Evolutionary conservation across 345 rosid genomes (phyloP), one percentile per base, ranked within the genome.

Genomic region (Camelina sativa): DNA sequence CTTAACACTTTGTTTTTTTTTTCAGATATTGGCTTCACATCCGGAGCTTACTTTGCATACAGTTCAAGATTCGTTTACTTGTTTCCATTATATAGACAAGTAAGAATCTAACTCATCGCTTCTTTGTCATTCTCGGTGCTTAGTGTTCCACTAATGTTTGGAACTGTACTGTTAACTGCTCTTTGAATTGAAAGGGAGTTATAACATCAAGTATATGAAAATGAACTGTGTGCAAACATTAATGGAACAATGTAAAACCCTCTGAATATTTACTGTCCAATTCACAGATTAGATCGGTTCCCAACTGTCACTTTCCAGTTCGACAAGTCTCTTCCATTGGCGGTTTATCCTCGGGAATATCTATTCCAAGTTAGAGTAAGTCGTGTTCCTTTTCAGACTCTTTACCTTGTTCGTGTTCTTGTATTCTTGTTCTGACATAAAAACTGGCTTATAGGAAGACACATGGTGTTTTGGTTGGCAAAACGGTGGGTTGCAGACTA

Each of bases 401-500:
- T 11, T 35, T 58, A 15, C 17, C 65, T 48, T 66, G 22, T 70
- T 37, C 34, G 11, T 37, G 23, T 56, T 37, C 52, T 57, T 55
- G 40, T 60, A 8, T 48, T 19, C 44, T 58, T 56, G 40, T 22
- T 23, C 25, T 61, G 47, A 76, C 57, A 20, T 44, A 41, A 52
- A 69, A 51, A 71, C 22, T 62, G 57, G 25, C 37, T 25, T 23
- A 6, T 84, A 94, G 98, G 89, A 85, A 0, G 75, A 83, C 35
- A 55, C 30, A 3, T 91, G 93, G 93, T 94, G 98, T 66, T 59
- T 94, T 57, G 98, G 98, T 63, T 94, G 96, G 97, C 88, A 85
- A 78, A 86, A 78, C 11, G 77, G 92, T 35, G 88, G 84, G 17
- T 4, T 81, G 71, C 85, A 82, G 75, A 79, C 85, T 56, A 85